Conservation (phyloP, 345 rosid species). For the Stellera chamaejasme region DNA sequence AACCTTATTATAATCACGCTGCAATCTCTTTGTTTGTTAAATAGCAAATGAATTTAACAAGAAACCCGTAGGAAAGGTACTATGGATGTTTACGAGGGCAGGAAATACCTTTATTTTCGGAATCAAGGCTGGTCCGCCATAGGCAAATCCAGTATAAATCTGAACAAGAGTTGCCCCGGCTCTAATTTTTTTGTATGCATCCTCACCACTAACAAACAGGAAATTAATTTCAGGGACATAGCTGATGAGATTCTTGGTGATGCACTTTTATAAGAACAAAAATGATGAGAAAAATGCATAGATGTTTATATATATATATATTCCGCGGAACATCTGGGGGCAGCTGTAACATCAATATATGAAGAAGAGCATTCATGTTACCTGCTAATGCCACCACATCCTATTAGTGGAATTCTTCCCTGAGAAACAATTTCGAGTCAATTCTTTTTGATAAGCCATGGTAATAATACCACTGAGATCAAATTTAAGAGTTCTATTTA, state of each 20-base stretch:
- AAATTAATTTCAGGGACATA: not conserved
- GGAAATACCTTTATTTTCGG: slow-evolving; percentile 73
- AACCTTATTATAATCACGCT: no score
- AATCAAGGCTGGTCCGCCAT: slow-evolving; percentile 95
- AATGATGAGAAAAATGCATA: not conserved
- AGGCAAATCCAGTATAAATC: slow-evolving; percentile 89
- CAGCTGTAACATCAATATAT: not conserved
- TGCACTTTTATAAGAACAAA: not conserved
- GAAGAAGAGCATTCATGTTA: slow-evolving; percentile 15
- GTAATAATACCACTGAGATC: not conserved
- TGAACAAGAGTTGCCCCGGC: slow-evolving; percentile 97
- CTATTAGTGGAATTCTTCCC: slow-evolving; percentile 94
- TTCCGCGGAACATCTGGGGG: not conserved
- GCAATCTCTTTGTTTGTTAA: not conserved
- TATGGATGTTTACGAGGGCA: not conserved
- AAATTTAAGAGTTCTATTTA: not conserved
- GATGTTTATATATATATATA: slow-evolving; percentile 4
- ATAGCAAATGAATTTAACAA: no score
- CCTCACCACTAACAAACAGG: slow-evolving; percentile 63
- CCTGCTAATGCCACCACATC: slow-evolving; percentile 94
- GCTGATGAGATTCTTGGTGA: not conserved
- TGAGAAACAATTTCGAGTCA: slow-evolving; percentile 22
- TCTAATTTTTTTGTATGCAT: slow-evolving; percentile 88
- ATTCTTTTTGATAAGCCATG: not conserved
- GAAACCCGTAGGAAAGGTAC: no score